Percentiles rank a stretch among this genome's conserved stretches.
These are phyloP conservation scores for Conticribra guillardii DNA, from an alignment of 108 stramenopile species.

Conservation along the genomic window DNA sequence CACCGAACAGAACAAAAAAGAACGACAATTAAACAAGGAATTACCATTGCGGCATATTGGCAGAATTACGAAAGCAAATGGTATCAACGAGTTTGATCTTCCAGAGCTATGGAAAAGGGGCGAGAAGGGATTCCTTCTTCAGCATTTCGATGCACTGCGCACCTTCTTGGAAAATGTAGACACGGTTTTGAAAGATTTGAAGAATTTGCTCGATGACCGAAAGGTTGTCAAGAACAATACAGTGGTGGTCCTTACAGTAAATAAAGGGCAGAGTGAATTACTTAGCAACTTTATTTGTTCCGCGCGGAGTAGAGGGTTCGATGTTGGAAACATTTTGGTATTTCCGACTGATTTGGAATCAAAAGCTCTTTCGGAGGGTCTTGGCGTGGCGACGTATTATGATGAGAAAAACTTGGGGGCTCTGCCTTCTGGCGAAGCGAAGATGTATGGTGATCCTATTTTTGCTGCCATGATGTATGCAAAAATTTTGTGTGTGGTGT, in stretches of 20 bases:
- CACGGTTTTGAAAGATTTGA: constrained; percentile 36
- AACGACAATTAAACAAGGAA: constrained; percentile 23
- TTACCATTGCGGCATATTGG: constrained; percentile 46
- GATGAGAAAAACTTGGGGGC: constrained; percentile 46
- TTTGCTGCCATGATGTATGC: constrained; percentile 70
- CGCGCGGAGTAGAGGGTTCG: constrained; percentile 59
- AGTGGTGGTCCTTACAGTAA: constrained; percentile 81
- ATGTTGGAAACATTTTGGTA: constrained; percentile 43
- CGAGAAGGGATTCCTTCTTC: constrained; percentile 34
- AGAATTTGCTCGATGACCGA: constrained; percentile 18
- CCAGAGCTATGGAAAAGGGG: constrained; percentile 25
- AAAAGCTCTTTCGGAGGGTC: constrained; percentile 27
- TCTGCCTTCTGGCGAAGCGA: constrained; percentile 45
- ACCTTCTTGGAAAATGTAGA: constrained; percentile 48
- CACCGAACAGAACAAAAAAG: constrained; percentile 4
- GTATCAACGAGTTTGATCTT: constrained; percentile 31
- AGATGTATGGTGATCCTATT: constrained; percentile 54
- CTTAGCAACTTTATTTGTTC: constrained; percentile 79
- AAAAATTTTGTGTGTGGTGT: constrained; percentile 57
- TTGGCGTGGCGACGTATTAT: constrained; percentile 37
- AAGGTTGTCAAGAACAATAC: constrained; percentile 55
- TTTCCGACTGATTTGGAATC: constrained; percentile 48
- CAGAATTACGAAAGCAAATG: constrained; percentile 36
- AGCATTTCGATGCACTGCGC: constrained; percentile 43
- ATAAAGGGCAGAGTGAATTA: constrained; percentile 79